Evolutionary conservation across 495 filamentous ascomycete species (phyloP), one percentile per base, ranked within the genome.

Genomic region (Aspergillus wentii): DNA sequence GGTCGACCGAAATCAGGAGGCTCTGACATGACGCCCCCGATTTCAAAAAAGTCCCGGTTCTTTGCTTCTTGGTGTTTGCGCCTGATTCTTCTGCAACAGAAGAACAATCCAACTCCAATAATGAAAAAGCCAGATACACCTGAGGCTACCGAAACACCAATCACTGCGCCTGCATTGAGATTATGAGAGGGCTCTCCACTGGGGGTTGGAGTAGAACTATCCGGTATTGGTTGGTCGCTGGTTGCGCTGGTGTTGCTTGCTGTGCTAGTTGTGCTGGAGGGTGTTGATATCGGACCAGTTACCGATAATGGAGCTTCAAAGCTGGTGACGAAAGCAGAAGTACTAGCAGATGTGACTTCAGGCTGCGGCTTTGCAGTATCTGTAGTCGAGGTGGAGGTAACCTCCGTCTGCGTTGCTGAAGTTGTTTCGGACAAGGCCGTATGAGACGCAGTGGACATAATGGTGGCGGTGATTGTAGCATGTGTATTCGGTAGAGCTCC

Each of bases 401-500:
- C n/a, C n/a, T 44, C 30, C 25, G 48, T 40, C 6, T 26, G 10
- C 20, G 23, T 29, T 1, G 35, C 40, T 11, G 48, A 41, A 18
- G 40, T 28, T 27, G 18, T 26, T 17, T 40, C 45, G 2, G 33
- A 15, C 4, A 51, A 48, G 13, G 41, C 54, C 3, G 59, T 56
- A 6, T 57, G 51, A 27, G 47, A 49, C 14, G 51, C 51, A 21
- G 64, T 35, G 10, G 59, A 49, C 33, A 76, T 52, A 21, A 79
- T 55, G 0, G 78, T 82, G 9, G 81, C 79, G 5, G 74, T 75
- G 15, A 85, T 74, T 7, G 72, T 71, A 21, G 68, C 40, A 59
- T 83, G 80, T 9, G 82, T 85, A 44, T 71, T 72, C 8, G 70
- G 57, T 14, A 78, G 50, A 22, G 80, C 75, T 14, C 62, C 64